Base-by-base conservation (phyloP, 768 basidiomycete species). In the Serpula lacrymans region DNA sequence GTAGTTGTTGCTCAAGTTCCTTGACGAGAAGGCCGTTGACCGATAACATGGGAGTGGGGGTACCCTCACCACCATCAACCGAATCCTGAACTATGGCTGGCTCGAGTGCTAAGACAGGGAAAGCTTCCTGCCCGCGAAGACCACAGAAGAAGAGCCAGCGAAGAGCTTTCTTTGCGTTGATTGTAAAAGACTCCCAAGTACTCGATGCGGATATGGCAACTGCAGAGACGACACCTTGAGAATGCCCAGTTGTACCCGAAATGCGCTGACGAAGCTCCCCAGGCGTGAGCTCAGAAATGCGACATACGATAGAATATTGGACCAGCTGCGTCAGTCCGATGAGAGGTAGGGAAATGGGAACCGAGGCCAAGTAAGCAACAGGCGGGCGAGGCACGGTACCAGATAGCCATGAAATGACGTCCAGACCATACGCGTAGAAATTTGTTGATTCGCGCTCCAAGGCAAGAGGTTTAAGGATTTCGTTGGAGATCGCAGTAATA, bases 181-280 rank as follows among this genome's bases (percentile, higher is more conserved):
- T 65, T 41, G 75, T 68, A 63, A 91, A 88, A 3, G 84, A 81
- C 34, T 84, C 82, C 46, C 82, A 80, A 18, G 82, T 80, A 13
- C 72, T 71, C 4, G 93, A 91, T 4, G 88, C 80, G 6, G 94
- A 76, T 54, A 97, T 80, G 27, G 78, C 83, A 38, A 94, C 78
- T n/a, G 96, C 96, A 10, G 94, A 90, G 34, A 96, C 83, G 52
- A 99, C 81, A 50, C 96, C 96, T 63, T 98, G 95, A 2, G 94
- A 97, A 67, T 99, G 96, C 23, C 96, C 96, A 12, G 96, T 98
- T 2, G 93, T 80, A 24, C 95, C 95, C 8, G 78, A 71, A 40
- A 98, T 74, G 33, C 77, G 76, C 33, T 72, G 65, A 27, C 88
- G 80, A 59, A 96, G 74, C 54, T 94, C 79, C 7, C 82, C 88